phyloP scores from a whole-genome alignment of 2,329 filamentous ascomycete species.

The Aspergillus sp. region DNA sequence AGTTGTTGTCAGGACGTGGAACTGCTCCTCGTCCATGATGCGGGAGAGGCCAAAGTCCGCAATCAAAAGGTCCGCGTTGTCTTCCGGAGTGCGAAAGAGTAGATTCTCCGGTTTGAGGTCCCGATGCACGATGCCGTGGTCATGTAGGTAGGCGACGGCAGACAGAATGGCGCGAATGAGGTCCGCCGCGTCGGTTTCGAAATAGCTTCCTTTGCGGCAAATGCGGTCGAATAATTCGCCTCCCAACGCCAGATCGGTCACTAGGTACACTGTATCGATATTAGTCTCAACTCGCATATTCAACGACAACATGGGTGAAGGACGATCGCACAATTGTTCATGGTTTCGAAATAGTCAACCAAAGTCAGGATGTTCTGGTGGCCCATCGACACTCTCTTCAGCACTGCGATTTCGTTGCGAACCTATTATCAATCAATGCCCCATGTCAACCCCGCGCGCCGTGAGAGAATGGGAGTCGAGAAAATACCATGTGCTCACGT shows the following conservation, averaged over 20 bases:
- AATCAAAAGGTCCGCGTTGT: slow-evolving; percentile 94
- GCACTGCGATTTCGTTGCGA: slow-evolving; percentile 94
- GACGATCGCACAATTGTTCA: slow-evolving; percentile 75
- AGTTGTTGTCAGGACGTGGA: slow-evolving; percentile 95
- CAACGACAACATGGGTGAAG: too few relatives aligned
- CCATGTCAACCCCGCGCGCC: slow-evolving; percentile 6
- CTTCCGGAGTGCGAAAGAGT: slow-evolving; percentile 93
- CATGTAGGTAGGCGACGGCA: slow-evolving; percentile 96
- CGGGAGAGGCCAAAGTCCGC: slow-evolving; percentile 93
- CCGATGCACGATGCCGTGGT: slow-evolving; percentile 97
- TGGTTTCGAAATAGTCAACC: slow-evolving; percentile 98
- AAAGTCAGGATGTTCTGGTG: slow-evolving; percentile 97
- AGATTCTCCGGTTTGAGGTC: slow-evolving; percentile 97
- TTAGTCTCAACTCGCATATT: too few relatives aligned
- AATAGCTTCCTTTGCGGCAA: slow-evolving; percentile 97
- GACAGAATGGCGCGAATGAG: slow-evolving; percentile 92
- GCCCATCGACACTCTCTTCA: slow-evolving; percentile 98
- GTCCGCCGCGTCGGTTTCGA: slow-evolving; percentile 93
- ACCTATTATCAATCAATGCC: slow-evolving; percentile 54
- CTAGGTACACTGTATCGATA: slow-evolving; percentile 69
- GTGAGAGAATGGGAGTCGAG: neutral
- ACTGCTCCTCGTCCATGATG: slow-evolving; percentile 99
- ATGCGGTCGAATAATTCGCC: slow-evolving; percentile 98
- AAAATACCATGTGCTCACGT: slow-evolving; percentile 87
- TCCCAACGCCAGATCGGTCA: slow-evolving; percentile 92